These are phyloP conservation scores for Chaetomium strumarium DNA, from an alignment of 2,329 filamentous ascomycete genomes.

Conservation along the genomic window DNA sequence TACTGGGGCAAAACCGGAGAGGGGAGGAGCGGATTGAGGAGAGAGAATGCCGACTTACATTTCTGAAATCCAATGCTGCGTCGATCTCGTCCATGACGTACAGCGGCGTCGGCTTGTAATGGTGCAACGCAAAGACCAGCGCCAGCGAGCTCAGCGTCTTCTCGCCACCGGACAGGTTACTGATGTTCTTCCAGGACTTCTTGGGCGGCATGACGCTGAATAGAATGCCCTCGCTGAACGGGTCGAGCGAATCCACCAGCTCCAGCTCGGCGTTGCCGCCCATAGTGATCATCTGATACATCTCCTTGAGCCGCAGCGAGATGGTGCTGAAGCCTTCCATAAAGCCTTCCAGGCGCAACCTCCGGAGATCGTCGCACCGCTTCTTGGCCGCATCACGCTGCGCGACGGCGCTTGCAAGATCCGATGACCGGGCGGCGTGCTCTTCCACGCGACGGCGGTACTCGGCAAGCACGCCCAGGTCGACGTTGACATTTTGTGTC, in stretches of 20 bases:
- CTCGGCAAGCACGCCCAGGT: constrained; percentile 65
- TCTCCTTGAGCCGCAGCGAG: constrained; percentile 91
- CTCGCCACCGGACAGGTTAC: constrained; percentile 90
- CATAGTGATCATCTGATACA: constrained; percentile 99
- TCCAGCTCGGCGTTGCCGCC: constrained; percentile 97
- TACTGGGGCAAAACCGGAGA: neutral
- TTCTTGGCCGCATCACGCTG: constrained; percentile 84
- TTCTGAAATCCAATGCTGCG: constrained; percentile 93
- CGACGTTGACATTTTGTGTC: constrained; percentile 80
- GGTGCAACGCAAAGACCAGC: constrained; percentile 94
- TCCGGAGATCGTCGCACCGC: constrained; percentile 84
- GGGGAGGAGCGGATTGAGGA: neutral
- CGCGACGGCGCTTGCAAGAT: constrained; percentile 71
- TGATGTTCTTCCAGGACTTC: constrained; percentile 99
- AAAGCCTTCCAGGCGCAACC: constrained; percentile 87
- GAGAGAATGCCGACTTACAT: constrained; percentile 58
- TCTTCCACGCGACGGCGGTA: constrained; percentile 37
- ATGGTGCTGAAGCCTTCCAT: constrained; percentile 97
- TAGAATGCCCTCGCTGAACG: constrained; percentile 92
- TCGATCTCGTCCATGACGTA: constrained; percentile 99
- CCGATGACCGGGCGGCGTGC: constrained; percentile 53
- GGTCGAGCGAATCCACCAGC: constrained; percentile 90
- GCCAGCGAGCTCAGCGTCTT: constrained; percentile 93
- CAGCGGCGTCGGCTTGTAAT: constrained; percentile 94
- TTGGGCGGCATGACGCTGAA: constrained; percentile 99